These are phyloP conservation scores for Aspergillus viridinutans DNA, from an alignment of 2,329 filamentous ascomycete genomes.

Conservation along the genomic window DNA sequence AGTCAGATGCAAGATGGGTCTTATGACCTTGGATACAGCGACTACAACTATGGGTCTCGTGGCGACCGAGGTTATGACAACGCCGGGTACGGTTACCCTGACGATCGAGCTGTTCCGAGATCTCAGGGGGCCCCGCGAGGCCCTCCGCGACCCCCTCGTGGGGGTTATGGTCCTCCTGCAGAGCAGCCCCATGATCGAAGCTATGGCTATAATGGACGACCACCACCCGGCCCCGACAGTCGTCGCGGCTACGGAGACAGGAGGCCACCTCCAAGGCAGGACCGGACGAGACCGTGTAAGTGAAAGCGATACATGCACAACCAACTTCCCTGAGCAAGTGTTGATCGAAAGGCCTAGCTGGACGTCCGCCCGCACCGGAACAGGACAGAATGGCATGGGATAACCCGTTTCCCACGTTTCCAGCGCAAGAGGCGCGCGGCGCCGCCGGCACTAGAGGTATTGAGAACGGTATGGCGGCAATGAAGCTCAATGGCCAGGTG, in stretches of 20 bases:
- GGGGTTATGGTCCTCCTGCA: slow-evolving; percentile 23
- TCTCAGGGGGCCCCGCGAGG: slow-evolving; percentile 24
- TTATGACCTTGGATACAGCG: slow-evolving; percentile 21
- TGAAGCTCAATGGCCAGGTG: slow-evolving; percentile 33
- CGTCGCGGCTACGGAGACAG: slow-evolving; percentile 25
- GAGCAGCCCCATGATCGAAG: slow-evolving; percentile 14
- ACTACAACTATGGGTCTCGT: slow-evolving; percentile 24
- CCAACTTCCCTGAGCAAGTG: neutral
- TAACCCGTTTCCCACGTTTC: slow-evolving; percentile 48
- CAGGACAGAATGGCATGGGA: slow-evolving; percentile 42
- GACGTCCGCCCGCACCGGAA: slow-evolving; percentile 31
- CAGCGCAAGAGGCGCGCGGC: slow-evolving; percentile 22
- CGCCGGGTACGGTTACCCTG: slow-evolving; percentile 23
- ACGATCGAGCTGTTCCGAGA: slow-evolving; percentile 21
- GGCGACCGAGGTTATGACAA: slow-evolving; percentile 23
- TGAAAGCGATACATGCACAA: slow-evolving; percentile 5
- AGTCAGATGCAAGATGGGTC: slow-evolving; percentile 20
- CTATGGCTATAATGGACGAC: slow-evolving; percentile 24
- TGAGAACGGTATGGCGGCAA: slow-evolving; percentile 37
- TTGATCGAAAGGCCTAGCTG: slow-evolving; percentile 15
- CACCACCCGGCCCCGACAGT: slow-evolving; percentile 21
- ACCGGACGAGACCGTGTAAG: slow-evolving; percentile 33
- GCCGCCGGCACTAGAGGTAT: slow-evolving; percentile 31
- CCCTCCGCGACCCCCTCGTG: slow-evolving; percentile 30
- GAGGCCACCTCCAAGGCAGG: slow-evolving; percentile 27